Evolutionary conservation across 2,329 filamentous ascomycete species (phyloP).

Genomic region (Stylonectria norvegica): DNA sequence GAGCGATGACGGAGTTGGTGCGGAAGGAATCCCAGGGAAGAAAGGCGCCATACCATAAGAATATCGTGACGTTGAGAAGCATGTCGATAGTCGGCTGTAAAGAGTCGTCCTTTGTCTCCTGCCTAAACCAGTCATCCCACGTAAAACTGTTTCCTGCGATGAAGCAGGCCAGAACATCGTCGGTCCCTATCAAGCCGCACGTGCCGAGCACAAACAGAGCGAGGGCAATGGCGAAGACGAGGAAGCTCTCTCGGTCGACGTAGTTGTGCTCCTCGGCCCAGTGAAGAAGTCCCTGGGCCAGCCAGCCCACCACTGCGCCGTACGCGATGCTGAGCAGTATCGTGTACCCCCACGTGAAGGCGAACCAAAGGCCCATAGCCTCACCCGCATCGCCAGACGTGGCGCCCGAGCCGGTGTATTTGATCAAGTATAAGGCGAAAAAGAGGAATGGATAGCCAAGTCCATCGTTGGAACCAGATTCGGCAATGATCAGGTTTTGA

Average conservation of each 20-base stretch:
- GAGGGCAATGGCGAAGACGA: slow-evolving; percentile 81
- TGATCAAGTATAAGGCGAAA: slow-evolving; percentile 77
- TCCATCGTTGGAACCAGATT: slow-evolving; percentile 87
- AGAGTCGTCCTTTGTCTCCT: slow-evolving; percentile 84
- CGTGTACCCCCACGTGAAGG: slow-evolving; percentile 79
- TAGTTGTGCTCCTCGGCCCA: slow-evolving; percentile 79
- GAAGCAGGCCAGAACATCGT: slow-evolving; percentile 89
- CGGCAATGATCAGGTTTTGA: slow-evolving; percentile 75
- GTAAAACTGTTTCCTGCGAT: slow-evolving; percentile 89
- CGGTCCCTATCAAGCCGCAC: slow-evolving; percentile 80
- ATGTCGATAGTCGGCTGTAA: slow-evolving; percentile 95
- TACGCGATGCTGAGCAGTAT: slow-evolving; percentile 77
- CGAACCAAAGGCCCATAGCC: slow-evolving; percentile 79
- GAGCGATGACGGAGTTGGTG: slow-evolving; percentile 63
- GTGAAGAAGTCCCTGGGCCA: slow-evolving; percentile 77
- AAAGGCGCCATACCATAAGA: slow-evolving; percentile 86
- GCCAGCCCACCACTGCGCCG: slow-evolving; percentile 72
- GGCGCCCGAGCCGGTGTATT: slow-evolving; percentile 63
- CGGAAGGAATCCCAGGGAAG: slow-evolving; percentile 75
- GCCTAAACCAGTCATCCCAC: slow-evolving; percentile 90
- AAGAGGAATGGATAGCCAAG: slow-evolving; percentile 87
- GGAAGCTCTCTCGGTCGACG: slow-evolving; percentile 82
- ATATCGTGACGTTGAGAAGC: slow-evolving; percentile 84
- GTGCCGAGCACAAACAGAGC: slow-evolving; percentile 86
- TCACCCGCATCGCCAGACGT: slow-evolving; percentile 57